Evolutionary conservation across 2,329 filamentous ascomycete species (phyloP), one percentile per base, ranked within the genome.

Genomic region (Neofusicoccum cordaticola): DNA sequence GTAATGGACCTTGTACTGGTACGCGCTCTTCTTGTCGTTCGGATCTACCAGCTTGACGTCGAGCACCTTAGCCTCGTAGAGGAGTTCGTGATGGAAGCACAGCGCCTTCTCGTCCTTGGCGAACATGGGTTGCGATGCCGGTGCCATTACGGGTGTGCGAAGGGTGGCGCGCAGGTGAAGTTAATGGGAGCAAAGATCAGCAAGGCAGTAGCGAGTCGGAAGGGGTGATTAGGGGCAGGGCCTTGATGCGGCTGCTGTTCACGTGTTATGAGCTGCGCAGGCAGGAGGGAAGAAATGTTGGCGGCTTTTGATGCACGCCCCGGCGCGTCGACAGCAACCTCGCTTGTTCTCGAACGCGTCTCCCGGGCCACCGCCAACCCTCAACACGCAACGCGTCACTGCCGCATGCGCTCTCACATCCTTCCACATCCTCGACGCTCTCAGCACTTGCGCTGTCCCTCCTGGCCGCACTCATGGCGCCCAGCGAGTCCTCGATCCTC

Each of bases 61-160:
- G 68, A 96, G 86, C 61, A 99, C 89, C 80, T 98, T 98, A 69
- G 95, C 95, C 79, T 99, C 95, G 75, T 99, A 99, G 60, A 99
- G 87, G 80, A 98, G 88, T 74, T 98, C 93, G 80, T 94, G 92
- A 77, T 99, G 95, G 75, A 98, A 98, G 82, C 95, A 99, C 37
- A 98, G 87, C 42, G 96, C 93, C 75, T 90, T 92, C 82, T 99
- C 95, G 75, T 98, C 93, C 74, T 88, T 89, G 66, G 79, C 79
- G 73, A 86, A 90, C 69, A 80, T 78, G n/a, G 82, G 80, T 66
- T 84, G 82, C 31, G 73, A 76, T 62, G 85, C 75, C 66, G 85
- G 82, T 65, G 85, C 84, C 84, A 93, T 93, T 73, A 77, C 80
- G 74, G 82, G 47, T 35, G 35, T 22, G 44, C 34, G 34, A 45